phyloP scores from a whole-genome alignment of 768 basidiomycete genomes.

The Tulasnella sp. region DNA sequence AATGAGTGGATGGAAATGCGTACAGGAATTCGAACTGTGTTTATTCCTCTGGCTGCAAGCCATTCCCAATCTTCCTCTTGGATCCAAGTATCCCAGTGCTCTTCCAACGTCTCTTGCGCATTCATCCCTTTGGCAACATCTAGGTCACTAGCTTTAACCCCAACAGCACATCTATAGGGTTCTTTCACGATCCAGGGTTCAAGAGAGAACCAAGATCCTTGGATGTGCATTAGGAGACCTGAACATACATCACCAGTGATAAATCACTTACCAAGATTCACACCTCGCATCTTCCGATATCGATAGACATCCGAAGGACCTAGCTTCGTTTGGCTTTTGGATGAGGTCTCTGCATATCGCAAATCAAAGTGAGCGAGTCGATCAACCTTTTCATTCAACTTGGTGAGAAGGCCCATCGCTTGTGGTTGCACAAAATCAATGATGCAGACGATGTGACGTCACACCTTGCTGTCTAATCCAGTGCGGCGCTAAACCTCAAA shows the following conservation, averaged over 20 bases:
- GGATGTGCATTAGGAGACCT: background rate
- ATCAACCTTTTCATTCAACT: too few relatives aligned
- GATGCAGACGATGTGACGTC: too few relatives aligned
- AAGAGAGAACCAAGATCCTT: slow-evolving; percentile 26
- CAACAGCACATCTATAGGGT: slow-evolving; percentile 23
- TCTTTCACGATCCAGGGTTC: slow-evolving; percentile 27
- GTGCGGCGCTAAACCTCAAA: too few relatives aligned
- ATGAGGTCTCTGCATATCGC: slow-evolving; percentile 4
- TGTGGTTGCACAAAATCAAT: too few relatives aligned
- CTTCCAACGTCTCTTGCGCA: slow-evolving; percentile 25
- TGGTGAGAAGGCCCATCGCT: too few relatives aligned
- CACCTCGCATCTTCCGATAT: slow-evolving; percentile 12
- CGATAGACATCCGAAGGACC: slow-evolving; percentile 8
- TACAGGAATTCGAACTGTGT: slow-evolving; percentile 50
- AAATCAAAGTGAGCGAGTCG: too few relatives aligned
- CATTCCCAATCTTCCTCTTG: slow-evolving; percentile 53
- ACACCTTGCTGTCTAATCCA: too few relatives aligned
- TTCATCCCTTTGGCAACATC: slow-evolving; percentile 25
- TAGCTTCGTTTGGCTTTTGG: background rate
- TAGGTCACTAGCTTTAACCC: slow-evolving; percentile 23
- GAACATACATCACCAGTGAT: background rate
- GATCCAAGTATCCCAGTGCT: slow-evolving; percentile 49
- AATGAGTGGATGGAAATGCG: slow-evolving; percentile 20
- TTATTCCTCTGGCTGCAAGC: slow-evolving; percentile 41
- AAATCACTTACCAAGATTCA: slow-evolving; percentile 9